These are phyloP conservation scores for Suillus occidentalis DNA, from an alignment of 768 basidiomycete species.

Conservation along the genomic window DNA sequence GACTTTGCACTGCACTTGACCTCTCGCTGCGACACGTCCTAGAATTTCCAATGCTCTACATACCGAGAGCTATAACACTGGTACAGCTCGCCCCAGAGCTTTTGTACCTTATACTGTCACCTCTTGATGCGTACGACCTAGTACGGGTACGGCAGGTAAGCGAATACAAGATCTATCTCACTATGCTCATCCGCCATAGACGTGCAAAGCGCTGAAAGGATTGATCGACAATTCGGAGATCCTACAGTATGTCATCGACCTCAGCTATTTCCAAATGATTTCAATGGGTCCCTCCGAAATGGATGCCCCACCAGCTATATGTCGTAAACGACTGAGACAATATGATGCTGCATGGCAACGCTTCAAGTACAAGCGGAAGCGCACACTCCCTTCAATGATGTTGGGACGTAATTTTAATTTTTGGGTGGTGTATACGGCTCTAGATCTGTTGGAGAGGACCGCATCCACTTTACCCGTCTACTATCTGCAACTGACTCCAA, in stretches of 20 bases:
- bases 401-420: conserved; percentile 51
- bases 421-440: conserved; percentile 47
- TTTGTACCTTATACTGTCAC: conserved; percentile 32
- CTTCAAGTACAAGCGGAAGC: conserved; percentile 40
- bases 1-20: not conserved
- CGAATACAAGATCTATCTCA: not conserved
- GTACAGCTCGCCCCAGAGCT: conserved; percentile 36
- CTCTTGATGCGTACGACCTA: conserved; percentile 37
- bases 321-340: conserved; percentile 40
- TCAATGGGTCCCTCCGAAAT: conserved; percentile 22
- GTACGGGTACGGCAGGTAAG: conserved; percentile 35
- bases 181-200: conserved; percentile 27
- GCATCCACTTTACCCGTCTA: conserved; percentile 44
- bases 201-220: conserved; percentile 38
- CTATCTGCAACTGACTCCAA: not conserved
- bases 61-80: not conserved
- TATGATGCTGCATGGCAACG: conserved; percentile 52
- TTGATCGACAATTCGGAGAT: conserved; percentile 44
- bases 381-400: conserved; percentile 41
- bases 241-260: conserved; percentile 50
- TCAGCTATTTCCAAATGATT: conserved; percentile 47
- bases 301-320: conserved; percentile 36
- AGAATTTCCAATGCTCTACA: not conserved
- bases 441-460: conserved; percentile 44
- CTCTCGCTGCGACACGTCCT: not conserved